phyloP scores from a whole-genome alignment of 106 monocot species.

The Allium sativum region DNA sequence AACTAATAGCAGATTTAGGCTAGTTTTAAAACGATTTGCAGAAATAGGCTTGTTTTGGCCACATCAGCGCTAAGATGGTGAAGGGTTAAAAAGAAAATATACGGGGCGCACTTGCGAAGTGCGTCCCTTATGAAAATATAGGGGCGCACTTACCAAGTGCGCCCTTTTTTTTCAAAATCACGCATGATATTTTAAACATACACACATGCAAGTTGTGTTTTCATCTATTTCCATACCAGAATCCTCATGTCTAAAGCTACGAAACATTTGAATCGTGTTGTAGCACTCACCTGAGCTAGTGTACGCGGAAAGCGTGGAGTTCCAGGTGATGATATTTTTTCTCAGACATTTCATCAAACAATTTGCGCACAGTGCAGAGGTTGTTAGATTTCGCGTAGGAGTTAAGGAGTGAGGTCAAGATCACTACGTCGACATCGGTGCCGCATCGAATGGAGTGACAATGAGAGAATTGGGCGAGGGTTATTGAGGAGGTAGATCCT shows the following conservation, averaged over 20 bases:
- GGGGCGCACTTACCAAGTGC: too few relatives aligned
- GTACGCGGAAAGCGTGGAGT: constrained; percentile 17
- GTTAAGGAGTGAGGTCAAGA: constrained; percentile 20
- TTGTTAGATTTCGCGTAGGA: constrained; percentile 12
- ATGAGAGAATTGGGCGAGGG: constrained; percentile 10
- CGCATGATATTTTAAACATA: too few relatives aligned
- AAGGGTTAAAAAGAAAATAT: too few relatives aligned
- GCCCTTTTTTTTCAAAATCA: too few relatives aligned
- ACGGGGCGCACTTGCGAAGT: too few relatives aligned
- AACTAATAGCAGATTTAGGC: too few relatives aligned
- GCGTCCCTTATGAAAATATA: too few relatives aligned
- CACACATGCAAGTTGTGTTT: constrained; percentile 24
- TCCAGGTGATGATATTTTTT: constrained; percentile 23
- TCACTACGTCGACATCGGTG: constrained; percentile 18
- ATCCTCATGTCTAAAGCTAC: constrained; percentile 9
- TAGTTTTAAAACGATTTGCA: too few relatives aligned
- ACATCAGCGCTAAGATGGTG: too few relatives aligned
- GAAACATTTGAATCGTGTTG: constrained; percentile 13
- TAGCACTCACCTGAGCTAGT: constrained; percentile 9
- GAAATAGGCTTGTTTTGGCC: too few relatives aligned
- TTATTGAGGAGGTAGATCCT: constrained; percentile 5
- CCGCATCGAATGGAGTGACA: constrained; percentile 5
- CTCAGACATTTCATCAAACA: constrained; percentile 38
- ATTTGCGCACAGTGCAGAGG: neutral
- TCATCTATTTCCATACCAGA: constrained; percentile 20